phyloP scores from a whole-genome alignment of 129 eudicot species.

The Flaveria linearis region DNA sequence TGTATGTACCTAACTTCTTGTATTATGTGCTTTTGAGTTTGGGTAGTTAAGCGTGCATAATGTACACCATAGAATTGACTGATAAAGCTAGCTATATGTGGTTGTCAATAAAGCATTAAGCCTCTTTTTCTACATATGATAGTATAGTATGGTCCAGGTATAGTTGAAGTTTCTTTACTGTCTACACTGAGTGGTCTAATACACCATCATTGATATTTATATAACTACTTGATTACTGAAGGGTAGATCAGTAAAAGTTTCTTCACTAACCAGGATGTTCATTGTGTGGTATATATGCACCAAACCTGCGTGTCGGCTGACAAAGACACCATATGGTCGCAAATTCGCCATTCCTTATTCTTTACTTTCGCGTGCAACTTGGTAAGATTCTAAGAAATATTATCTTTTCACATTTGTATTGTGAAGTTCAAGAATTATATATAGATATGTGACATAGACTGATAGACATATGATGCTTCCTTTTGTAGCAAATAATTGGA shows the following conservation, averaged over 20 bases:
- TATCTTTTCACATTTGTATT: conserved; percentile 30
- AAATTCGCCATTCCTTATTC: conserved; percentile 62
- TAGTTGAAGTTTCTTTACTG: conserved; percentile 12
- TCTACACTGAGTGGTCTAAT: conserved; percentile 27
- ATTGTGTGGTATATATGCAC: conserved; percentile 39
- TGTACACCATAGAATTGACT: conserved; percentile 32
- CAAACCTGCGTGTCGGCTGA: conserved; percentile 40
- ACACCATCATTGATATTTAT: conserved; percentile 24
- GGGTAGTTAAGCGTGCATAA: conserved; percentile 37
- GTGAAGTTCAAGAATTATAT: conserved; percentile 12
- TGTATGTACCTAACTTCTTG: not conserved
- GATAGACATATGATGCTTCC: conserved; percentile 21
- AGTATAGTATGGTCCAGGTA: conserved; percentile 36
- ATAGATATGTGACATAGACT: conserved; percentile 4
- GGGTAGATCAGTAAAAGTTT: conserved; percentile 25
- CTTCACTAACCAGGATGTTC: conserved; percentile 34
- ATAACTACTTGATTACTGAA: conserved; percentile 33
- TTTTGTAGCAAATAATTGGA: conserved; percentile 30
- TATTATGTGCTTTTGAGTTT: not conserved
- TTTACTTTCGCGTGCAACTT: conserved; percentile 56
- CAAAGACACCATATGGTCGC: conserved; percentile 55
- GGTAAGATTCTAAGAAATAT: conserved; percentile 52
- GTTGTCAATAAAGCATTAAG: conserved; percentile 39
- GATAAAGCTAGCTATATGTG: conserved; percentile 36
- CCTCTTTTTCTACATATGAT: conserved; percentile 26